Evolutionary conservation across 1,284 basidiomycete genomes (phyloP), one percentile per base, ranked within the genome.

Genomic region (Rhodotorula sp.): DNA sequence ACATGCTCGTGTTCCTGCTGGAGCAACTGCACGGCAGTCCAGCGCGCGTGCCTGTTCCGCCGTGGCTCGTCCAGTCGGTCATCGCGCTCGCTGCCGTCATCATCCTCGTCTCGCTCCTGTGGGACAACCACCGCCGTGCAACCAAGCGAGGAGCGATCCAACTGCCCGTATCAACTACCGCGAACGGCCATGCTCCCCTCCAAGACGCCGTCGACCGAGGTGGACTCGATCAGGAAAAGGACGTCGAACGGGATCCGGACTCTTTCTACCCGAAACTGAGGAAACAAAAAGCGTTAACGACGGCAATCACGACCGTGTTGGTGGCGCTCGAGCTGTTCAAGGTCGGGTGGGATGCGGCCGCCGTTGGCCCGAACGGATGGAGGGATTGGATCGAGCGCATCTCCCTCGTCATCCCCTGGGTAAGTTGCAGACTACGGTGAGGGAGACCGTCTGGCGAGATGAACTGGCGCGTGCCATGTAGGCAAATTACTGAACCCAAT

Each of bases 271-370:
- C 61, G 3, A 55, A 47, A 6, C 38, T 86, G 75, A 81, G 85
- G 74, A 34, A 43, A 7, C 19, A 52, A 18, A 91, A 91, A 80
- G 50, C 86, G 6, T 61, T 85, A 8, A 78, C 89, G 19, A 78
- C 84, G 0, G 60, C 85, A 1, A 66, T 87, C 4, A 80, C 87
- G 23, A 81, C 82, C 0, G 78, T 80, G 7, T 81, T 87, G 14
- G 77, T 87, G 21, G 82, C 82, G 19, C 76, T 89, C 10, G 85
- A 88, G 70, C 81, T 86, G 5, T 79, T 71, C 45, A 34, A 18
- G 15, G 23, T 68, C 5, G 70, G 34, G 12, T 71, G 63, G 63
- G 56, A 68, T 1, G 50, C 56, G 1, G 28, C 60, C 34, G 48
- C 56, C 28, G 45, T 62, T 8, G 34, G 50, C 3, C 48, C 38